Base-by-base conservation (phyloP, 2,329 filamentous ascomycete genomes). In the Beauveria australis region DNA sequence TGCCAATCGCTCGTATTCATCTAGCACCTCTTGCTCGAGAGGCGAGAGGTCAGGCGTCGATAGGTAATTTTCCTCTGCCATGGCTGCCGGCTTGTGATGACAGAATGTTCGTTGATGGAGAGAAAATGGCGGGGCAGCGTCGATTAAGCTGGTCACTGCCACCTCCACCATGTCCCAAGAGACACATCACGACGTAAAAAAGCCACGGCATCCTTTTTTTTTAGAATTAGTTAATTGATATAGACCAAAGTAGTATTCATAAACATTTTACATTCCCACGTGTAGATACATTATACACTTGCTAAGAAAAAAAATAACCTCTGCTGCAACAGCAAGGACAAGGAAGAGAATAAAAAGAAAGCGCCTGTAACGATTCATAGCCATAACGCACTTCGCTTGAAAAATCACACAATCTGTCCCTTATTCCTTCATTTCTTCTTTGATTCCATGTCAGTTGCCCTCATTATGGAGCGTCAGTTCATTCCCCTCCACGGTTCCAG, bases 1-100 rank as follows among this genome's bases (percentile, higher is more conserved):
- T 0, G 93, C 84, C 37, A 99, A 77, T 16, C 88, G 82, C 66
- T 93, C 86, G 71, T 99, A 99, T 74, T 99, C 94, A 64, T 97
- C 92, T 1, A 99, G 80, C 1, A 99, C 89, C 71, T 97, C 91
- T 73, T 96, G 92, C 77, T 99, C 92, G 8, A 96, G 82, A 5
- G 91, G 88, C 1, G 87, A 82, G 63, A 96, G 79, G 68, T 87
- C 84, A 24, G 81, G 79, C 37, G 76, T 75, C 3, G 76, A 73
- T 46, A 77, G 70, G 9, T 76, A 67, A 33, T 66, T 66, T 46
- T 62, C 48, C 14, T 62, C 61, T 9, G 56, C 61, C 61, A 62
- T 62, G 57, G 28, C 28, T 53, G 48, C 19, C 5, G 16, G 28
- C 5, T 28, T 14, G 40, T 30, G 0, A 24, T 22, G 4, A 19